Evolutionary conservation across 1,284 basidiomycete genomes (phyloP), one percentile per base, ranked within the genome.

Genomic region (Cutaneotrichosporon daszewskae): DNA sequence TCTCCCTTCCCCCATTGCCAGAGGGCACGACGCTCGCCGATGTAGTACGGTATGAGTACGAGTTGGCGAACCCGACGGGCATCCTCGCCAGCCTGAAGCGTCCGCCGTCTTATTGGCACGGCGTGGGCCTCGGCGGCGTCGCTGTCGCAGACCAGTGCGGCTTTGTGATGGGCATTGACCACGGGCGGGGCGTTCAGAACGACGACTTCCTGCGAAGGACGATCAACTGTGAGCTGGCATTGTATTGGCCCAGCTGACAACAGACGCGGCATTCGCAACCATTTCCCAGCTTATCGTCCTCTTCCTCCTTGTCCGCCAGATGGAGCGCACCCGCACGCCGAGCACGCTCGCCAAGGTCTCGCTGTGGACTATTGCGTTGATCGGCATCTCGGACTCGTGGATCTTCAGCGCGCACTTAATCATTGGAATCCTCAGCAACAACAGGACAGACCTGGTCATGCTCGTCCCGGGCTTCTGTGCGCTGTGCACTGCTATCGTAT

Each of bases 321-420:
- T 81, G 58, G 78, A 82, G 46, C 73, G 72, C 22, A 85, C 83
- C 54, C 79, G 83, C n/a, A 87, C 84, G 4, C 85, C 87, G 1
- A 80, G 83, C 1, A 81, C 82, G 3, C 75, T 90, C 18, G 80
- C 83, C 12, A 80, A 85, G 29, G 77, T 89, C 16, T 89, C 86
- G 4, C 74, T 84, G 3, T 88, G 85, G 81, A 79, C 82, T 0
- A 87, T 91, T 60, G 73, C 87, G 20, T 73, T 81, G 12, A 85
- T 89, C 65, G 78, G 82, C 9, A 77, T 83, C 3, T 77, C 85
- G 12, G 88, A 92, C 60, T 79, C 83, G 0, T 80, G 88, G 37
- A 81, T 85, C 1, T 90, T 90, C 60, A 83, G 84, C 19, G 83
- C 83, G 3, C 86, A 91, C 58, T 79, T 89, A 37, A 88, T 86